Base-by-base conservation (phyloP, 2,329 filamentous ascomycete species). In the Leptographium wingfieldii region DNA sequence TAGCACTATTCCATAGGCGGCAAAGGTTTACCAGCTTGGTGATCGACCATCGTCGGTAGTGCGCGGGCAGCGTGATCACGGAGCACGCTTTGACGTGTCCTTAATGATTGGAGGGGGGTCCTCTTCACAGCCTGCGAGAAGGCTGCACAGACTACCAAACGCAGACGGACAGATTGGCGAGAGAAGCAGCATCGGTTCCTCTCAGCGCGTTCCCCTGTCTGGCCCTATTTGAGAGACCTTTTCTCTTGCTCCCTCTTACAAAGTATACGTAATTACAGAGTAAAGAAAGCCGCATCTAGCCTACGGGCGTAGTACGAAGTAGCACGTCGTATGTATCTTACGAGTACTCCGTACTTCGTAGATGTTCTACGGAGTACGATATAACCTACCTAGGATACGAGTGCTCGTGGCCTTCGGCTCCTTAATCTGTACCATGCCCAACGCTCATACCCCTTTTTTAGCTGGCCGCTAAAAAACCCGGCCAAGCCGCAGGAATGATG, bases 1-100 rank as follows among this genome's bases (percentile, higher is more conserved):
- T 27, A 49, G 53, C 58, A 56, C 61, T 62, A 62, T 62, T 35
- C 58, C 59, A 16, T 22, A 62, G 52, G 52, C 38, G 58, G 61
- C 58, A 60, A 59, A 22, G 61, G 58, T 58, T 51, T 58, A 7
- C 33, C 43, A 49, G 46, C 53, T 56, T 55, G 61, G 38, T 31
- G 61, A 60, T 60, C 58, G 54, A 22, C 61, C 52, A 53, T 56
- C 48, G 57, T 46, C 55, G 19, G 22, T 40, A 40, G 38, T 40
- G 38, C 12, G 38, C 33, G 14, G 38, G 38, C 38, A 40, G 38
- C 14, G 38, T 40, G 38, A 40, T 40, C 12, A 40, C 38, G 12
- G 38, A 40, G 12, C 38, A 48, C 43, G 43, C 43, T 48, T n/a
- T 48, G 43, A 48, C 43, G 43, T 48, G 19, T 48, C 43, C 43